Base-by-base conservation (phyloP, 106 monocot species). In the Gastrodia elata region DNA sequence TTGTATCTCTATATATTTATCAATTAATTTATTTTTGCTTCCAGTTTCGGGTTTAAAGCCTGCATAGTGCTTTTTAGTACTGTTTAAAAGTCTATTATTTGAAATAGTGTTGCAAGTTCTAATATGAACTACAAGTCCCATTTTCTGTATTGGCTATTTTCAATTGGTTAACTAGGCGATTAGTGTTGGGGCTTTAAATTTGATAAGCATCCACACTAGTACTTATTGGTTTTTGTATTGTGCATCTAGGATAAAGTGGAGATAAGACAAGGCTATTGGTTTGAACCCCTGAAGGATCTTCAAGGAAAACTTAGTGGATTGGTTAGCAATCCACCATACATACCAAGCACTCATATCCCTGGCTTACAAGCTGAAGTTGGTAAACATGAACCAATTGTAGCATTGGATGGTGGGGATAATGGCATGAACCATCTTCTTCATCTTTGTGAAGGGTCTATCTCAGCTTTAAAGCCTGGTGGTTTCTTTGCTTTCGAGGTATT, bases 401-500 rank as follows among this genome's bases (percentile, higher is more conserved):
- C 96, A 27, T 48, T 96, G 37, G 96, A 96, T 77, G 96, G 96
- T 68, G 92, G 96, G 20, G 72, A 76, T 4, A 71, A 90, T 81
- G 96, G 96, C 39, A 77, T 81, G 70, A 75, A 87, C 57, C 84
- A 87, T 81, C 87, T 96, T 59, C 70, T 96, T 75, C 92, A 83
- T 84, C 85, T 96, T 42, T 96, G 92, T 72, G 81, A 90, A 65
- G 92, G 89, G 39, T 86, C 83, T 57, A 75, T 76, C 39, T 70
- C 71, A 24, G 85, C 73, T 58, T 76, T 96, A 9, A 89, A 81
- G 57, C 72, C 87, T 44, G 96, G 92, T 27, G 96, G 96, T 41
- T 96, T 96, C 75, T 96, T 96, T 77, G 90, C 86, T 70, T 96
- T 96, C 75, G 96, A 96, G 94, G 94, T 94, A 83, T 80, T 73